Conservation (phyloP, 441 rosid genomes). For the Theobroma grandiflorum region DNA sequence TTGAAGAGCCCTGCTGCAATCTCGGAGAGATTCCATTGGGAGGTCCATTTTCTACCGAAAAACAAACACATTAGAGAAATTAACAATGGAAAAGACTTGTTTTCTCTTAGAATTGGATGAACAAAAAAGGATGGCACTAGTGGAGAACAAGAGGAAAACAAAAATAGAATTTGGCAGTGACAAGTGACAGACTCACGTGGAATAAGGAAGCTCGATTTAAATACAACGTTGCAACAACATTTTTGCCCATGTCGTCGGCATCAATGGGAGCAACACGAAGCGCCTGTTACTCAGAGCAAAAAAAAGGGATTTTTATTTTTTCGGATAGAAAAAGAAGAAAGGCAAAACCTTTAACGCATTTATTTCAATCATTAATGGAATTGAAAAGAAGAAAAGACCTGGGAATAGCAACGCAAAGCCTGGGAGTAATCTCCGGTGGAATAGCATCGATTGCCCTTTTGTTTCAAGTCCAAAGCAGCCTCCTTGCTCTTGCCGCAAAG, state of each 20-base stretch:
- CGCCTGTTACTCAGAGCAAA: constrained; percentile 49
- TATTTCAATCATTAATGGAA: background rate
- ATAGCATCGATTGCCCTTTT: constrained; percentile 63
- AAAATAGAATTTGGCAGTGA: background rate
- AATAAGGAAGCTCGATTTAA: constrained; percentile 76
- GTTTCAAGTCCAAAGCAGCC: constrained; percentile 68
- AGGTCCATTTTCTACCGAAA: constrained; percentile 58
- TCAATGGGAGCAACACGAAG: constrained; percentile 71
- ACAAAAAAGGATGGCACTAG: too few relatives aligned
- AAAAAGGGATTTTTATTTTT: too few relatives aligned
- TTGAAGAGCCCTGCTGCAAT: constrained; percentile 78
- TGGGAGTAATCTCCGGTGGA: constrained; percentile 44
- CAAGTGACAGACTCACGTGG: constrained; percentile 51
- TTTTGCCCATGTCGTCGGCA: constrained; percentile 59
- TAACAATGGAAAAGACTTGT: background rate
- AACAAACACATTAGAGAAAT: background rate
- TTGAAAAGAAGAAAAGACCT: constrained; percentile 35
- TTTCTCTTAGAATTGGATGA: background rate
- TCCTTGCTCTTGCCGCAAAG: constrained; percentile 62
- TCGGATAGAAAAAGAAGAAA: too few relatives aligned
- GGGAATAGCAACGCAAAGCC: constrained; percentile 67
- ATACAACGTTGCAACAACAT: constrained; percentile 72
- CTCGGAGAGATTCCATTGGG: constrained; percentile 64
- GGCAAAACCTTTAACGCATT: background rate
- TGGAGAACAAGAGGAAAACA: too few relatives aligned